These are phyloP conservation scores for Pterocarpus santalinus DNA, from an alignment of 306 rosid genomes.

Conservation along the genomic window DNA sequence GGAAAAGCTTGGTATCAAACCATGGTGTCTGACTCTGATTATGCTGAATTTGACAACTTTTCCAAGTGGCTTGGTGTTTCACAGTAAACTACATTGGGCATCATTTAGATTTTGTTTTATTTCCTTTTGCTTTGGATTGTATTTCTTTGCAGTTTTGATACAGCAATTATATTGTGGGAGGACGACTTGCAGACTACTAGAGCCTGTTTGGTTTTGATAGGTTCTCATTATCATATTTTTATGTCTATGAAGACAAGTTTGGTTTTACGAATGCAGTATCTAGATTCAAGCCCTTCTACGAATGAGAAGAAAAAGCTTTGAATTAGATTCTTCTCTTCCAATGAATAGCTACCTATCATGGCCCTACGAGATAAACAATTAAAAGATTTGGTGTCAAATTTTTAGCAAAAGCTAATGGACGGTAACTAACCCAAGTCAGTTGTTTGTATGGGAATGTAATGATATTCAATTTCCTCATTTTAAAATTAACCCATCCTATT, in stretches of 20 bases:
- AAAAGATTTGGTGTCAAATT: no score
- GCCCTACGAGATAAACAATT: no score
- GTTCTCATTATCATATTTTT: not conserved
- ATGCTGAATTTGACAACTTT: slow-evolving; percentile 81
- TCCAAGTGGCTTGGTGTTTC: slow-evolving; percentile 86
- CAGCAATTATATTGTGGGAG: slow-evolving; percentile 40
- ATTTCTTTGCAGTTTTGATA: slow-evolving; percentile 45
- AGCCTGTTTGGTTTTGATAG: slow-evolving; percentile 1
- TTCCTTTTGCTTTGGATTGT: slow-evolving; percentile 40
- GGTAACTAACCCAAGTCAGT: no score
- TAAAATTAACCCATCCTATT: no score
- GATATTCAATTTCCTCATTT: no score
- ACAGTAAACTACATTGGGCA: slow-evolving; percentile 51
- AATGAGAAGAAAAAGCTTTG: no score
- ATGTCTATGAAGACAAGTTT: not conserved
- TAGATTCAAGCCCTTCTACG: not conserved
- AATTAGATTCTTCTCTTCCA: no score
- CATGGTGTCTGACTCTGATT: slow-evolving; percentile 89
- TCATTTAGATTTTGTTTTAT: slow-evolving; percentile 33
- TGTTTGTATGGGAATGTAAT: no score
- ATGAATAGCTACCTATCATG: no score
- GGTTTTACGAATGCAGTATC: not conserved
- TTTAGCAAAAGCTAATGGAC: no score
- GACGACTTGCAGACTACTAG: slow-evolving; percentile 30
- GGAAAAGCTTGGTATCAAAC: slow-evolving; percentile 86